Evolutionary conservation across 2,329 filamentous ascomycete species (phyloP).

Genomic region (Emmonsiellopsis sp.): DNA sequence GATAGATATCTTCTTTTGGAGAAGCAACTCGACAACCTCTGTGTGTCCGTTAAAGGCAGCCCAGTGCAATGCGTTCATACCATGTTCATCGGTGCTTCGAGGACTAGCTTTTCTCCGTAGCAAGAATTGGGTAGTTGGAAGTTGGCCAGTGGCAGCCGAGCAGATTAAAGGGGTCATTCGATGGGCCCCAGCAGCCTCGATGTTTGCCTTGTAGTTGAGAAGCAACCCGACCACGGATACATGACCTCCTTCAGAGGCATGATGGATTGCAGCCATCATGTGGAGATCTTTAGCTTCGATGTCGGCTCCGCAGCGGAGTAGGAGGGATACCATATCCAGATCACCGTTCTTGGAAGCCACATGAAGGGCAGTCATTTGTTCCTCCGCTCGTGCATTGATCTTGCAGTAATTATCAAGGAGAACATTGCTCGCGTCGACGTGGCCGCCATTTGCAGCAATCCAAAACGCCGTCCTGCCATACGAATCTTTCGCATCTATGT

Average conservation of each 20-base stretch:
- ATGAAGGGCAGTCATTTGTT: constrained; percentile 28
- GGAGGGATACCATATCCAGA: constrained; percentile 23
- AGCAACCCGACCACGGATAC: constrained; percentile 28
- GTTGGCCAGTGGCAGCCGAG: constrained; percentile 23
- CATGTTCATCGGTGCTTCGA: constrained; percentile 20
- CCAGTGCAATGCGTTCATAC: constrained; percentile 31
- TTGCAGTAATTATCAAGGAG: constrained; percentile 22
- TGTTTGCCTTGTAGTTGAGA: constrained; percentile 22
- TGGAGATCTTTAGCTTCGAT: constrained; percentile 19
- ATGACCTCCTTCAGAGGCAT: constrained; percentile 25
- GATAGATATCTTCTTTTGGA: constrained; percentile 21
- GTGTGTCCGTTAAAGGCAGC: constrained; percentile 29
- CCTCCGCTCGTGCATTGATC: constrained; percentile 21
- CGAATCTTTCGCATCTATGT: constrained; percentile 22
- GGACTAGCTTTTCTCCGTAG: constrained; percentile 23
- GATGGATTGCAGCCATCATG: constrained; percentile 25
- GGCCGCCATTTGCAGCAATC: constrained; percentile 25
- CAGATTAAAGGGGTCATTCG: constrained; percentile 28
- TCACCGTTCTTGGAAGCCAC: constrained; percentile 30
- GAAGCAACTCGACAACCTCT: constrained; percentile 25
- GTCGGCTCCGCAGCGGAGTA: constrained; percentile 21
- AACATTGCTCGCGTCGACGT: constrained; percentile 22
- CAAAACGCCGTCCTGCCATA: constrained; percentile 27
- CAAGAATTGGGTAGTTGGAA: constrained; percentile 20
- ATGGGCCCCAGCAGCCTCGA: constrained; percentile 22